Percentiles rank a stretch among this genome's conserved stretches.
phyloP scores from a whole-genome alignment of 371 early-diverging fungal species.

The Capillidium rhysosporum region DNA sequence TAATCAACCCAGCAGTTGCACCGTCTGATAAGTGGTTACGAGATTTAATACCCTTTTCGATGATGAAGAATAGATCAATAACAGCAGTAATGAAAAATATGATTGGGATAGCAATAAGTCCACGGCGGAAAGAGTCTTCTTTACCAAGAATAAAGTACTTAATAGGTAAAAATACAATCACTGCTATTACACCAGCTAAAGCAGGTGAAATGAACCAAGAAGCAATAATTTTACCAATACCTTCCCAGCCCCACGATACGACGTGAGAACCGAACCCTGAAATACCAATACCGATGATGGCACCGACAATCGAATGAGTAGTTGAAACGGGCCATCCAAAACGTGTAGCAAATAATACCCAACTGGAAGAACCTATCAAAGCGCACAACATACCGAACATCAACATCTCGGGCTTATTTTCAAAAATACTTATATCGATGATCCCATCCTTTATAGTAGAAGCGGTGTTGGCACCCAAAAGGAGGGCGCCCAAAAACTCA shows the following conservation, averaged over 20 bases:
- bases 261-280: slow-evolving; percentile 38
- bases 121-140: slow-evolving; percentile 47
- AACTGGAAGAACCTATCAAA: slow-evolving; percentile 50
- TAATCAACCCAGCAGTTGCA: slow-evolving; percentile 23
- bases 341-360: slow-evolving; percentile 61
- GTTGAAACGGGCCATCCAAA: slow-evolving; percentile 40
- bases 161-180: slow-evolving; percentile 36
- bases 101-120: slow-evolving; percentile 48
- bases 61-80: slow-evolving; percentile 45
- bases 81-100: slow-evolving; percentile 51
- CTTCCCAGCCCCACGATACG: slow-evolving; percentile 49
- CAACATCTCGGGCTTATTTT: slow-evolving; percentile 38
- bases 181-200: slow-evolving; percentile 38
- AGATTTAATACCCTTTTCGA: slow-evolving; percentile 43
- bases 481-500: slow-evolving; percentile 64
- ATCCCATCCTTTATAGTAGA: slow-evolving; percentile 63
- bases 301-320: slow-evolving; percentile 55
- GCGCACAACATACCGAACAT: slow-evolving; percentile 73
- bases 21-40: slow-evolving; percentile 12
- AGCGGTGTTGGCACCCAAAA: slow-evolving; percentile 54
- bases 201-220: slow-evolving; percentile 66
- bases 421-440: slow-evolving; percentile 27
- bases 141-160: slow-evolving; percentile 33
- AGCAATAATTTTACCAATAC: slow-evolving; percentile 44
- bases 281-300: slow-evolving; percentile 61